phyloP scores from a whole-genome alignment of 2,329 filamentous ascomycete genomes.

The Monosporascus sp. region DNA sequence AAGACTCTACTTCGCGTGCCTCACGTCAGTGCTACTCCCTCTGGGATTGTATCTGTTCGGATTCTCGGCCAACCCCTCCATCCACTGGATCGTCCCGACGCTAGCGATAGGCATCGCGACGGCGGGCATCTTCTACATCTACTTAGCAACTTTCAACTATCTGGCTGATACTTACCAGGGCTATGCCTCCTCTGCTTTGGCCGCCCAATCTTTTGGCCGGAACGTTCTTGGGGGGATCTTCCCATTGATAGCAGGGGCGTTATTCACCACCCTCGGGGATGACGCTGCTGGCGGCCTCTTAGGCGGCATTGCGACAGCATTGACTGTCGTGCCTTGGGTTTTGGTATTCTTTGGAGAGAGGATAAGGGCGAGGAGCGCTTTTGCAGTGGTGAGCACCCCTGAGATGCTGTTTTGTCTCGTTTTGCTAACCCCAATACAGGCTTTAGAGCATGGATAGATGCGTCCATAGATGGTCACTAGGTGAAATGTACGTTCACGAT shows the following conservation, averaged over 20 bases:
- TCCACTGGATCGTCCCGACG: conserved; percentile 68
- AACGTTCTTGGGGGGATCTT: conserved; percentile 81
- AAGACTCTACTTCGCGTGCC: conserved; percentile 76
- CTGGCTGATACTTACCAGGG: conserved; percentile 81
- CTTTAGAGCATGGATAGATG: conserved; percentile 8
- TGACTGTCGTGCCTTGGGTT: conserved; percentile 85
- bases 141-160: conserved; percentile 89
- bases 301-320: conserved; percentile 61
- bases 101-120: conserved; percentile 69
- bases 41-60: conserved; percentile 78
- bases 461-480: background rate
- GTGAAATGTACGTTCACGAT: too few species aligned
- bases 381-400: conserved; percentile 54
- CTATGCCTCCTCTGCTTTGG: conserved; percentile 80
- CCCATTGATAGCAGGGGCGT: conserved; percentile 65
- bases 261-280: conserved; percentile 70
- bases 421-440: background rate
- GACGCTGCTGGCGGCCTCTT: conserved; percentile 68
- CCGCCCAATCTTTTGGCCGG: conserved; percentile 79
- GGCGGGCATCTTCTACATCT: conserved; percentile 81
- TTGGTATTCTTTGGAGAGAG: conserved; percentile 71
- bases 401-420: background rate
- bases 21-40: conserved; percentile 70
- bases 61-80: conserved; percentile 57
- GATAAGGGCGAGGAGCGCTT: conserved; percentile 71